Conservation (phyloP, 2,329 filamentous ascomycete species). For the Neofusicoccum laricinum region DNA sequence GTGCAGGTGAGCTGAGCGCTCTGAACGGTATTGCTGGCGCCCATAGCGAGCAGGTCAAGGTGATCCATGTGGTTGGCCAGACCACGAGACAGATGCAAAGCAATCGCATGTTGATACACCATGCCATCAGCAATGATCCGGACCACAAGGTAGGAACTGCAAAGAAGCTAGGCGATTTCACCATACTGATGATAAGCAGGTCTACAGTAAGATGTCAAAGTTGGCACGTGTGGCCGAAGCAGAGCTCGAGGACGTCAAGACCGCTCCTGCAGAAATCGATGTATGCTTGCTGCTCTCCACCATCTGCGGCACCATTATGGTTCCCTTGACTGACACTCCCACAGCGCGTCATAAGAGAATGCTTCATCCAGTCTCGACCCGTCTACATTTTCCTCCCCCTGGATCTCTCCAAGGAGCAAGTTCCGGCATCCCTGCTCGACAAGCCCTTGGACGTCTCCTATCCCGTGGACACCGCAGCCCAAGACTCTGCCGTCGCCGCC, state of each 20-base stretch:
- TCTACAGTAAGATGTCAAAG: slow-evolving; percentile 41
- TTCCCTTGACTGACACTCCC: background rate
- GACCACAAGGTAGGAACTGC: slow-evolving; percentile 32
- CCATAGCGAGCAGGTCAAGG: slow-evolving; percentile 42
- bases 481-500: slow-evolving; percentile 32
- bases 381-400: slow-evolving; percentile 47
- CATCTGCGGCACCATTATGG: background rate
- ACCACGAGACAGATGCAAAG: slow-evolving; percentile 42
- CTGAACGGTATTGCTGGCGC: slow-evolving; percentile 45
- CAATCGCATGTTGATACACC: slow-evolving; percentile 45
- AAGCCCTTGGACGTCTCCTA: slow-evolving; percentile 36
- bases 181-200: slow-evolving; percentile 18
- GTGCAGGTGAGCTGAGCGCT: slow-evolving; percentile 40
- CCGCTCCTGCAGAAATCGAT: slow-evolving; percentile 43
- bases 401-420: slow-evolving; percentile 38
- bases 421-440: slow-evolving; percentile 32
- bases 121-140: slow-evolving; percentile 40
- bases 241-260: slow-evolving; percentile 39
- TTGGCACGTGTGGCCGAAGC: slow-evolving; percentile 39
- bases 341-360: slow-evolving; percentile 40
- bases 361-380: slow-evolving; percentile 40
- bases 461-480: slow-evolving; percentile 25
- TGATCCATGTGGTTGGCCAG: slow-evolving; percentile 47
- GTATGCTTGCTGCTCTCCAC: background rate
- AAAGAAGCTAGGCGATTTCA: too few relatives aligned